A percentile compares a stretch with the other conserved stretches of the same genome.
Conservation (phyloP, 352 stramenopile genomes). For the Phytophthora palmivora region DNA sequence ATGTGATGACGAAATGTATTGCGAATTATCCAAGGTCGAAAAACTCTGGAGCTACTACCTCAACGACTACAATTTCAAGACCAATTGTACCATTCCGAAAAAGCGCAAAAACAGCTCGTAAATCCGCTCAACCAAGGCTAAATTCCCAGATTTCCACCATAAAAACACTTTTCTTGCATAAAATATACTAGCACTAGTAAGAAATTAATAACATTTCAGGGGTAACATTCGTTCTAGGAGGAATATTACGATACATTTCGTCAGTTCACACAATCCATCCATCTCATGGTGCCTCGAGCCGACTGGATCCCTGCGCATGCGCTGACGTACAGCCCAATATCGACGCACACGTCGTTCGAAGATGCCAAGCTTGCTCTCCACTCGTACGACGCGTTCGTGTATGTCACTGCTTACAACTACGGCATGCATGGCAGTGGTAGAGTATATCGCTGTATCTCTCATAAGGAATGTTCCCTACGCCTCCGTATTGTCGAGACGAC, state of each 20-base stretch:
- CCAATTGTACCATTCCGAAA: slow-evolving; percentile 33
- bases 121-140: no score
- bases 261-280: no score
- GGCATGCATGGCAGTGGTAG: slow-evolving; percentile 14
- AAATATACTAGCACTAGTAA: no score
- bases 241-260: no score
- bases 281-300: slow-evolving; percentile 9
- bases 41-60: slow-evolving; percentile 68
- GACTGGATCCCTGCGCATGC: background rate
- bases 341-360: slow-evolving; percentile 31
- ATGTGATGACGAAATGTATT: slow-evolving; percentile 50
- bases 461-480: slow-evolving; percentile 22
- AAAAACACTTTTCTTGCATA: no score
- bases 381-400: slow-evolving; percentile 18
- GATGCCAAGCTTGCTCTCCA: slow-evolving; percentile 26
- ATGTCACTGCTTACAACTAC: slow-evolving; percentile 39
- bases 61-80: slow-evolving; percentile 45
- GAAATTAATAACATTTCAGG: no score
- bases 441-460: slow-evolving; percentile 36
- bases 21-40: slow-evolving; percentile 50
- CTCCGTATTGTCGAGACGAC: slow-evolving; percentile 21
- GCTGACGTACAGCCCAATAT: slow-evolving; percentile 14
- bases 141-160: no score
- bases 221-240: no score
- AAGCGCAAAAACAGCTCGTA: slow-evolving; percentile 4